phyloP scores from a whole-genome alignment of 768 basidiomycete genomes.

The Gyrodon lividus region DNA sequence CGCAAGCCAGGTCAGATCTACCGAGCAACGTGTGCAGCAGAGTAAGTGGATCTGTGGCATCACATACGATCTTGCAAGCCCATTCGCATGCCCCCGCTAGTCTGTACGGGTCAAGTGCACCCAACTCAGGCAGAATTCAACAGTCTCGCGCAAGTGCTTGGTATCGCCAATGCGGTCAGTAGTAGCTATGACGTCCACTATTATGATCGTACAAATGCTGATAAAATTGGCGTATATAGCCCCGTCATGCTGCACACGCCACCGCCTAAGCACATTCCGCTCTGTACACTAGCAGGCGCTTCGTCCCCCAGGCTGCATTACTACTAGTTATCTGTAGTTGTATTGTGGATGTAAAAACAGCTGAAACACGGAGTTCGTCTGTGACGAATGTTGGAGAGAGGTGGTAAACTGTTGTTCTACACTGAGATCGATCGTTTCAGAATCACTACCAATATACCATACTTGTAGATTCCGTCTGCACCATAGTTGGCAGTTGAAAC shows the following conservation, averaged over 20 bases:
- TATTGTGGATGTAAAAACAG: conserved; percentile 6
- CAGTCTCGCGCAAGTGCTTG: conserved; percentile 43
- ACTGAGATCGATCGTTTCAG: no score
- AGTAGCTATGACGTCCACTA: background rate
- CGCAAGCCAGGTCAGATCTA: conserved; percentile 42
- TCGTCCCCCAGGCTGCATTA: conserved; percentile 5
- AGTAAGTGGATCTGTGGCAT: conserved; percentile 39
- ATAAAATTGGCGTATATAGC: background rate
- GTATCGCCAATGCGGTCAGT: conserved; percentile 38
- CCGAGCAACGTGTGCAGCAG: conserved; percentile 49
- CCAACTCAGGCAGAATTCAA: conserved; percentile 52
- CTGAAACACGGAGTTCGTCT: background rate
- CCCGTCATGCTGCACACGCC: background rate
- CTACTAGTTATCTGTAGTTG: conserved; percentile 7
- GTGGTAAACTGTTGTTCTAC: background rate
- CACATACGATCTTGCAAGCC: background rate
- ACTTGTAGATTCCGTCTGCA: no score
- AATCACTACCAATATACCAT: background rate
- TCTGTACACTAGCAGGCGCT: background rate
- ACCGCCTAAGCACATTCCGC: background rate
- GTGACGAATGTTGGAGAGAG: background rate
- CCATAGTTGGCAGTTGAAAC: no score
- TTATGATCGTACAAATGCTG: background rate
- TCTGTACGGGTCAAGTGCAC: conserved; percentile 43
- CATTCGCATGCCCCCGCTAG: conserved; percentile 30